Conservation (phyloP, 129 eudicot species). For the Centaurea solstitialis region DNA sequence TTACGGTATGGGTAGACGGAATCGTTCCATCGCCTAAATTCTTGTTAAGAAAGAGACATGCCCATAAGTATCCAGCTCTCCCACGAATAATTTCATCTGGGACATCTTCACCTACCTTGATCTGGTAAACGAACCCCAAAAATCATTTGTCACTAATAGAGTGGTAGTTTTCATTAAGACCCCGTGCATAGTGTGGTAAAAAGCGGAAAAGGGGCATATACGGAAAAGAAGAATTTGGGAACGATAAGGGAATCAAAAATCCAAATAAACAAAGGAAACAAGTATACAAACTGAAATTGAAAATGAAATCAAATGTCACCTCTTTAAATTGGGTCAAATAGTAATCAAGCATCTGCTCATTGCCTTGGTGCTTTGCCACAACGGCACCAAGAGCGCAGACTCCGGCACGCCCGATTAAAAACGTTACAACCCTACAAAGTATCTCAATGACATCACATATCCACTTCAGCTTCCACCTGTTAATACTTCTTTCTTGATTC, state of each 20-base stretch:
- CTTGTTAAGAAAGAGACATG: constrained; percentile 60
- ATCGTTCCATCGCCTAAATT: constrained; percentile 59
- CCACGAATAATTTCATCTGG: constrained; percentile 65
- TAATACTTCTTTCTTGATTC: not conserved
- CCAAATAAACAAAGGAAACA: too few relatives aligned
- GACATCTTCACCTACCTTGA: constrained; percentile 46
- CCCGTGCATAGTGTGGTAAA: too few relatives aligned
- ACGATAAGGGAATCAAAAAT: too few relatives aligned
- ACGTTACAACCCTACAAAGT: constrained; percentile 50
- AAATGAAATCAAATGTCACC: constrained; percentile 34
- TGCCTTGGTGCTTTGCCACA: constrained; percentile 46
- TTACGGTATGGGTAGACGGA: constrained; percentile 49
- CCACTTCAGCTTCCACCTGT: not conserved
- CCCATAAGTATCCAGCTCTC: constrained; percentile 71
- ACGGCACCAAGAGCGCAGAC: constrained; percentile 86
- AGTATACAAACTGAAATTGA: too few relatives aligned
- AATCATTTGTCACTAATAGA: not conserved
- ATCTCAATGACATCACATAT: not conserved
- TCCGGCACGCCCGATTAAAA: constrained; percentile 73
- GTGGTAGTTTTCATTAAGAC: too few relatives aligned
- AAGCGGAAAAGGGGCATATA: too few relatives aligned
- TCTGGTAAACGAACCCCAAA: constrained; percentile 34
- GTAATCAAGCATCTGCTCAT: constrained; percentile 45
- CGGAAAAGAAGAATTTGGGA: too few relatives aligned
- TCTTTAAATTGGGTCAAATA: constrained; percentile 55